A percentile compares a stretch with the other conserved stretches of the same genome.
These are phyloP conservation scores for Morella rubra DNA, from an alignment of 306 rosid genomes.

Conservation along the genomic window DNA sequence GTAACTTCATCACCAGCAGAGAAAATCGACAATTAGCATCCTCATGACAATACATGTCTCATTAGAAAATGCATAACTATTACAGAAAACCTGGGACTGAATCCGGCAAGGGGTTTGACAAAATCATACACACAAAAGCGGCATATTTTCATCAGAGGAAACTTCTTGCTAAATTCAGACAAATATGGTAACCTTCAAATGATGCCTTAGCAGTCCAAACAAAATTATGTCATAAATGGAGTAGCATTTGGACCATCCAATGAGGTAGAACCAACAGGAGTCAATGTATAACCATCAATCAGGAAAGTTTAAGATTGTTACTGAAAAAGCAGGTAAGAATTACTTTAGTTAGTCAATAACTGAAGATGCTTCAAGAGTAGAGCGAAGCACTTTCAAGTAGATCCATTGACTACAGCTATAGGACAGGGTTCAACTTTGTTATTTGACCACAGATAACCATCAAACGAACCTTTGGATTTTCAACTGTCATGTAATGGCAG, in stretches of 20 bases:
- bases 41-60: background rate
- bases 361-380: background rate
- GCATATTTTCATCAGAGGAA: background rate
- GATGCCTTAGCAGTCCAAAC: background rate
- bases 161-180: background rate
- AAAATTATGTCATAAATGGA: background rate
- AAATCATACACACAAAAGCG: background rate
- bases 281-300: background rate
- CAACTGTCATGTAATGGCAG: background rate
- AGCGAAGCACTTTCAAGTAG: background rate
- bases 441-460: background rate
- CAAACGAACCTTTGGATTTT: background rate
- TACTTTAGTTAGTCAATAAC: background rate
- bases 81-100: background rate
- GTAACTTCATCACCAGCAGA: slow-evolving; percentile 36
- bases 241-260: background rate
- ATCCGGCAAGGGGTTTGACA: background rate
- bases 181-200: background rate
- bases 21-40: background rate
- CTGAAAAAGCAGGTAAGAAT: background rate
- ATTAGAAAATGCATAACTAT: background rate
- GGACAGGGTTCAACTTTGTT: background rate
- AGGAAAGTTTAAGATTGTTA: background rate
- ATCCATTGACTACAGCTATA: background rate
- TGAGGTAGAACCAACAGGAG: background rate